Percentiles rank a stretch among this genome's conserved stretches.
phyloP scores from a whole-genome alignment of 1,284 basidiomycete genomes.

The Rhodotorula glutinis region DNA sequence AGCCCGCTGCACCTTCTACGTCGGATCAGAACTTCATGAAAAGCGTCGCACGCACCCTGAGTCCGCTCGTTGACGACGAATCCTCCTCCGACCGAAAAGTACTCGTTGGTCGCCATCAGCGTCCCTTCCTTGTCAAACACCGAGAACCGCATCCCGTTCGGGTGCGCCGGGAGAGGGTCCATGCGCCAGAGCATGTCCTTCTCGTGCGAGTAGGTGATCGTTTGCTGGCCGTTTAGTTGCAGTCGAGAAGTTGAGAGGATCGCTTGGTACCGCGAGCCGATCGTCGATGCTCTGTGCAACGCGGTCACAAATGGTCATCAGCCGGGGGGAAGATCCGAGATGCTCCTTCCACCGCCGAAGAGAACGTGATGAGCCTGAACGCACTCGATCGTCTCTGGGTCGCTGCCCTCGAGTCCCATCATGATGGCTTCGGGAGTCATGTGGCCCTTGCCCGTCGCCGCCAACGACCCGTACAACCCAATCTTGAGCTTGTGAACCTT shows the following conservation, averaged over 20 bases:
- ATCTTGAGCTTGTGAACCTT: conserved; percentile 79
- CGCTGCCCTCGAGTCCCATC: conserved; percentile 66
- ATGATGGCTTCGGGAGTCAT: conserved; percentile 84
- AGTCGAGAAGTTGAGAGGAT: conserved; percentile 67
- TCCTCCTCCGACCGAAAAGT: conserved; percentile 81
- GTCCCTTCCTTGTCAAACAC: conserved; percentile 77
- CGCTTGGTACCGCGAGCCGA: conserved; percentile 60
- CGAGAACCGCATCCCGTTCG: conserved; percentile 61
- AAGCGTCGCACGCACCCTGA: conserved; percentile 55
- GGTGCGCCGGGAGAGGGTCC: conserved; percentile 56
- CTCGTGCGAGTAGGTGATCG: conserved; percentile 78
- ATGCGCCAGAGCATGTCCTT: conserved; percentile 88
- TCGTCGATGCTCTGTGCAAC: conserved; percentile 19
- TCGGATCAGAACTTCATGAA: too few species aligned
- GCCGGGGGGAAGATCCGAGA: too few species aligned
- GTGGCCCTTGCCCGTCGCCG: conserved; percentile 74
- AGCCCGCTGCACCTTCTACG: neutral
- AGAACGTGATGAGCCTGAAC: conserved; percentile 40
- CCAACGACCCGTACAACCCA: conserved; percentile 64
- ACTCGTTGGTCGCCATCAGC: conserved; percentile 89
- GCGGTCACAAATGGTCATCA: neutral
- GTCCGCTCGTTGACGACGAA: conserved; percentile 86
- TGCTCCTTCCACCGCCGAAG: conserved; percentile 41
- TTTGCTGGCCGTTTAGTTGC: conserved; percentile 66
- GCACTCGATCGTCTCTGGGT: conserved; percentile 66